Base-by-base conservation (phyloP, 1,284 basidiomycete genomes). In the Ganoderma sinense region DNA sequence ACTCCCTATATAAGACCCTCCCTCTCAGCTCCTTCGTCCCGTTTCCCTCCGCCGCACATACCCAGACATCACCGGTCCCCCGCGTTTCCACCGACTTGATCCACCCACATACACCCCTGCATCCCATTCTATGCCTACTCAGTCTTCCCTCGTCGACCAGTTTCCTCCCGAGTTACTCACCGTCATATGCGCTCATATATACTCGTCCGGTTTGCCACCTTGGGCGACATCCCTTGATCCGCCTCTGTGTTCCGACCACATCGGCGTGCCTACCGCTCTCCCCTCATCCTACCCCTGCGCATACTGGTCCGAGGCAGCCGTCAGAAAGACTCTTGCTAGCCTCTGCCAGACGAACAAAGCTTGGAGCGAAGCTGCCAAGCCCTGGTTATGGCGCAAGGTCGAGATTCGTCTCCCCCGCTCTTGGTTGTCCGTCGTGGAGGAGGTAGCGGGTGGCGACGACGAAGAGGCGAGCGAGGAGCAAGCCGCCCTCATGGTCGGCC, bases 341-440 rank as follows among this genome's bases (percentile, higher is more conserved):
- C 88, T 94, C 60, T 93, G 90, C 75, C 86, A 92, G 67, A 91
- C 93, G 53, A 93, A 89, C 76, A 90, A 84, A 74, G 85, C 88
- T 2, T 95, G 92, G 91, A 88, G 89, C 75, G 87, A 89, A 62
- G 94, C 92, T 0, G 92, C 94, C 14, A 92, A 91, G 74, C 93
- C 93, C 0, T 94, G 90, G 90, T 82, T 95, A 3, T 95, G 93
- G 93, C 87, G 86, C 68, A 90, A 89, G 81, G 82, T 95, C 73
- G 93, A 95, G 79, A 90, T 95, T 56, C 88, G 93, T 14, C 85
- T 94, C 14, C 93, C 94, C 7, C 86, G 89, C 23, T 90, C 87
- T 74, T 95, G 94, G 92, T 87, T 95, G n/a, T 82, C 91, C 18
- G 85, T 95, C 26, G 86, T 94, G 14, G 92, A 93, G 53, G 88